Base-by-base conservation (phyloP, 495 filamentous ascomycete species). In the Tetracladium setigerum region DNA sequence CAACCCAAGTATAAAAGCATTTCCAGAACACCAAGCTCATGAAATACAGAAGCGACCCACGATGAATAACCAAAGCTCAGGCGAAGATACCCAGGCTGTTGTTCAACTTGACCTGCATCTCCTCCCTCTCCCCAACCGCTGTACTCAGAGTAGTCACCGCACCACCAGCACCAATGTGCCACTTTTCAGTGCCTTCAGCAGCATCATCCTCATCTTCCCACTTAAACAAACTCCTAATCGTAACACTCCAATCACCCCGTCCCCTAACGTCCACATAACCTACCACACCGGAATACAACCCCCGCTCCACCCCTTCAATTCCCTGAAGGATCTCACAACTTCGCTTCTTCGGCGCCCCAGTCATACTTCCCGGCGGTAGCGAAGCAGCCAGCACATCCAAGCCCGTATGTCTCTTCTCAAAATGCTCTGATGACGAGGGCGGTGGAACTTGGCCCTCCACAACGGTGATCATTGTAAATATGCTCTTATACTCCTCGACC, bases 321-420 rank as follows among this genome's bases (percentile, higher is more conserved):
- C 62, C 59, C 42, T 71, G 63, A 34, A 97, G 70, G 37, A 96
- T 73, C 73, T 95, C 79, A 60, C 91, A 95, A 32, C 81, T 86
- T 16, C 91, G 77, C 57, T 86, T 86, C 69, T 97, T 97, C 0
- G 91, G 91, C 5, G 91, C 91, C 13, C 91, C 91, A 2, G 91
- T 97, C 91, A 97, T 97, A 38, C 80, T 86, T 0, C 92, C 92
- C 0, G 92, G 89, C 0, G 91, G 92, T 3, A 98, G 70, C 32
- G 77, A 83, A 2, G 76, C 72, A 8, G 87, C 81, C 0, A 97
- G 72, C 17, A 89, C 84, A 30, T 90, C 84, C 39, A 92, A 68
- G 10, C 86, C 88, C 0, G 73, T 74, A 24, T 74, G 68, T 37
- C 40, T 40, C n/a, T 52, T 38, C 15, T 55, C 57, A 17, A 45